Percentiles rank a stretch among this genome's conserved stretches.
phyloP scores from a whole-genome alignment of 306 rosid species.

The Purshia tridentata region DNA sequence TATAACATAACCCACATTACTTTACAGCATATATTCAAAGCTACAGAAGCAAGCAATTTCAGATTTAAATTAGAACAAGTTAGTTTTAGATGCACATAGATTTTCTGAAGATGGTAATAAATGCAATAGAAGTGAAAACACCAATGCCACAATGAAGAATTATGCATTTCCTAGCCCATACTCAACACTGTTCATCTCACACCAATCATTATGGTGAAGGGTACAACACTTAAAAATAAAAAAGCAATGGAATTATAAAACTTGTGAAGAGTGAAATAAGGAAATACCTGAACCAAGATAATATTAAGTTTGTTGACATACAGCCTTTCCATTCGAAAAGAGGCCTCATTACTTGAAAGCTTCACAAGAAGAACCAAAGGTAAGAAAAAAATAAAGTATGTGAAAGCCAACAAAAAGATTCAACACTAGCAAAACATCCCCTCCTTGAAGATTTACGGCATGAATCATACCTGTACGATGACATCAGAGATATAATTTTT shows the following conservation, averaged over 20 bases:
- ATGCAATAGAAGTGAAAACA: background rate
- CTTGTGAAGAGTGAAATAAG: background rate
- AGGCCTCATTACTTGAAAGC: slow-evolving; percentile 88
- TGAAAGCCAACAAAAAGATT: background rate
- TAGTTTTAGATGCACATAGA: background rate
- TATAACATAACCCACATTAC: background rate
- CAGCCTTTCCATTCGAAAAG: slow-evolving; percentile 84
- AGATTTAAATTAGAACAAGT: slow-evolving; percentile 1
- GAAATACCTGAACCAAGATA: slow-evolving; percentile 89
- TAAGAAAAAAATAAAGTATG: slow-evolving; percentile 16
- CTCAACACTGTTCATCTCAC: background rate
- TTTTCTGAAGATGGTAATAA: background rate
- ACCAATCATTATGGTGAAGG: background rate
- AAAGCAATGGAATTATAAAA: background rate
- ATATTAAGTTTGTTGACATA: slow-evolving; percentile 97
- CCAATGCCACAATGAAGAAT: background rate
- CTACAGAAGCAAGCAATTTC: background rate
- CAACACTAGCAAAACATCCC: background rate
- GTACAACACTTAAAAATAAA: background rate
- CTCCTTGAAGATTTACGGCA: background rate
- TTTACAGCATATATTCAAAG: background rate
- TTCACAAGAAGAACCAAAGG: slow-evolving; percentile 27
- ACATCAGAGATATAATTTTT: slow-evolving; percentile 95
- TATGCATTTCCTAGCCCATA: background rate
- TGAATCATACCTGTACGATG: slow-evolving; percentile 71